phyloP scores from a whole-genome alignment of 208 protist genomes.

The Angomonas ambiguus region DNA sequence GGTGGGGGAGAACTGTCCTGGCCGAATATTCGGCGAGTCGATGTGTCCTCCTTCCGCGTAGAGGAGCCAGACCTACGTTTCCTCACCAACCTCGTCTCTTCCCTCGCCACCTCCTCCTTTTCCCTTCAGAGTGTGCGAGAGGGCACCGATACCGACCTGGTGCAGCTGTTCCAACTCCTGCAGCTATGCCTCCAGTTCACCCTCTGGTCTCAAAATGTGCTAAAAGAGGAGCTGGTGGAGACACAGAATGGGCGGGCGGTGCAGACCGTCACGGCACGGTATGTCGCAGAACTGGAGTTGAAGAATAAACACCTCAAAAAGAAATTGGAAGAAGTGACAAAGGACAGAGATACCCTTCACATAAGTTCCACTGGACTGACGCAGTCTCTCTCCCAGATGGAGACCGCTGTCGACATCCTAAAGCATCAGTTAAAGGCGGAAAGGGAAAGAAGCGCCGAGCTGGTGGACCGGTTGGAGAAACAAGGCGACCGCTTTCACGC shows the following conservation, averaged over 20 bases:
- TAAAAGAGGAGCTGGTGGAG: conserved; percentile 59
- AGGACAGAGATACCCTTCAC: conserved; percentile 51
- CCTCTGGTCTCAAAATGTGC: conserved; percentile 74
- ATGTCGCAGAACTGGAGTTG: conserved; percentile 44
- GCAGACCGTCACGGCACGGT: conserved; percentile 32
- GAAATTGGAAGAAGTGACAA: conserved; percentile 19
- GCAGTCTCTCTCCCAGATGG: conserved; percentile 31
- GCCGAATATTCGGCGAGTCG: conserved; percentile 44
- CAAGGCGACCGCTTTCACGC: conserved; percentile 16
- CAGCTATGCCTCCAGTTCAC: conserved; percentile 76
- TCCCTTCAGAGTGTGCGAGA: conserved; percentile 24
- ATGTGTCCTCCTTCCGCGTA: conserved; percentile 35
- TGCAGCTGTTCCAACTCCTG: conserved; percentile 58
- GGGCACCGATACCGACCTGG: conserved; percentile 45
- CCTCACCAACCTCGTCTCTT: conserved; percentile 62
- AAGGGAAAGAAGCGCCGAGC: conserved; percentile 28
- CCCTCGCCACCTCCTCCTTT: conserved; percentile 28
- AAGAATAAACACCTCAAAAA: conserved; percentile 24
- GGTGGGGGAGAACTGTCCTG: conserved; percentile 36
- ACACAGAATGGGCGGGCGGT: conserved; percentile 36
- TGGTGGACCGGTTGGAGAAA: conserved; percentile 29
- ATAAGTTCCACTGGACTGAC: conserved; percentile 34
- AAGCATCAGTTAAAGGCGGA: conserved; percentile 48
- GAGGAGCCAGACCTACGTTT: conserved; percentile 56
- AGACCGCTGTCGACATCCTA: conserved; percentile 41